These are phyloP conservation scores for Penicillium manginii DNA, from an alignment of 495 filamentous ascomycete genomes.

Conservation along the genomic window DNA sequence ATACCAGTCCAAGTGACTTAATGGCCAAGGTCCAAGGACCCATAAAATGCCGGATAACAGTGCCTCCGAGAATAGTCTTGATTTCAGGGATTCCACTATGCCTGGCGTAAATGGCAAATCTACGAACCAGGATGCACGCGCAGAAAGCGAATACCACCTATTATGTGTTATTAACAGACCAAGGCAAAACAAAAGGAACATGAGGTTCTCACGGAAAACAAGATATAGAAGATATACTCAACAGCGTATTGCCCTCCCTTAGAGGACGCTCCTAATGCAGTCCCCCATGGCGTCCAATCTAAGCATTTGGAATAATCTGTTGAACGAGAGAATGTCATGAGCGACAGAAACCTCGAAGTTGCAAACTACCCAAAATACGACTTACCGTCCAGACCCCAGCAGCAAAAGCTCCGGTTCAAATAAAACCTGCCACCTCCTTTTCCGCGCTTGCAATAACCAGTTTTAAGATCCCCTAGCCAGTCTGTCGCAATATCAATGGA, in stretches of 20 bases:
- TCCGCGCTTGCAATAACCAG: slow-evolving; percentile 79
- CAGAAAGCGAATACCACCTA: slow-evolving; percentile 79
- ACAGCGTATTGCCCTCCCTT: slow-evolving; percentile 73
- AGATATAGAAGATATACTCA: slow-evolving; percentile 83
- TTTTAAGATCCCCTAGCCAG: slow-evolving; percentile 93
- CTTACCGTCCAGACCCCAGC: slow-evolving; percentile 81
- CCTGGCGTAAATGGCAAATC: slow-evolving; percentile 85
- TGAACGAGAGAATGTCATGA: not conserved
- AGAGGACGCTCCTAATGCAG: slow-evolving; percentile 67
- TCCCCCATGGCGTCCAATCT: slow-evolving; percentile 86
- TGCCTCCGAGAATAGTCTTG: slow-evolving; percentile 94
- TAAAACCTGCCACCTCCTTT: slow-evolving; percentile 84
- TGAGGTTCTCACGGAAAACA: slow-evolving; percentile 66
- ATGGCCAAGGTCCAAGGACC: slow-evolving; percentile 90
- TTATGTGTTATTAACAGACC: slow-evolving; percentile 25
- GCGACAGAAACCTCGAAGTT: not conserved
- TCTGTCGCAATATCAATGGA: slow-evolving; percentile 90
- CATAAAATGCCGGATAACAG: slow-evolving; percentile 90
- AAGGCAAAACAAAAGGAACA: slow-evolving; percentile 20
- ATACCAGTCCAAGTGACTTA: slow-evolving; percentile 88
- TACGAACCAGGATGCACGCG: slow-evolving; percentile 78
- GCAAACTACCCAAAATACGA: not conserved
- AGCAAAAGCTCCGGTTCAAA: slow-evolving; percentile 88
- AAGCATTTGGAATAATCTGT: slow-evolving; percentile 71
- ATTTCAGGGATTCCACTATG: slow-evolving; percentile 98